Evolutionary conservation across 2,329 filamentous ascomycete genomes (phyloP).

Genomic region (Aureobasidium sp.): DNA sequence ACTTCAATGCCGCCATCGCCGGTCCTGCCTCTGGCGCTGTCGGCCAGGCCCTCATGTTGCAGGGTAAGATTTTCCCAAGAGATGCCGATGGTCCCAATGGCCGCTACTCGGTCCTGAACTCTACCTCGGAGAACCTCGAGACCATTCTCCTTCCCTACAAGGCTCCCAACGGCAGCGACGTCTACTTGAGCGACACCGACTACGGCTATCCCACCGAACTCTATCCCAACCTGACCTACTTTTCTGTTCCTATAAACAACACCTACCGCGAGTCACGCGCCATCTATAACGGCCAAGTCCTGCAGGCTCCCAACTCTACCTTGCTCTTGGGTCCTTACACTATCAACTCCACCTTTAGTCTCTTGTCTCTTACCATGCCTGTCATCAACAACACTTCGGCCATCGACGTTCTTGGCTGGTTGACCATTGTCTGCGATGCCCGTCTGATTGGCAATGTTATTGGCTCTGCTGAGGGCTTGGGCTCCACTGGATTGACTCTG

Average conservation of each 20-base stretch:
- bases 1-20: slow-evolving; percentile 63
- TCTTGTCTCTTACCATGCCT: slow-evolving; percentile 74
- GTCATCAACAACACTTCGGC: slow-evolving; percentile 58
- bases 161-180: slow-evolving; percentile 47
- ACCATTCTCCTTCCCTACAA: slow-evolving; percentile 56
- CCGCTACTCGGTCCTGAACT: slow-evolving; percentile 52
- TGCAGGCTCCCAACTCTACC: slow-evolving; percentile 38
- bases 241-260: slow-evolving; percentile 25
- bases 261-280: slow-evolving; percentile 30
- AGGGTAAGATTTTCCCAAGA: slow-evolving; percentile 64
- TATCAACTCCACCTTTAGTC: slow-evolving; percentile 63
- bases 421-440: slow-evolving; percentile 70
- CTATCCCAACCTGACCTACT: slow-evolving; percentile 72
- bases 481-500: slow-evolving; percentile 59
- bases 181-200: slow-evolving; percentile 52
- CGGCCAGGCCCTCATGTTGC: slow-evolving; percentile 51
- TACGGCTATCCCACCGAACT: slow-evolving; percentile 63
- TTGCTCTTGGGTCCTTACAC: slow-evolving; percentile 70
- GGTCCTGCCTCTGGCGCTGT: slow-evolving; percentile 34
- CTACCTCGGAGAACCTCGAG: slow-evolving; percentile 38
- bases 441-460: slow-evolving; percentile 54
- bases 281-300: slow-evolving; percentile 32
- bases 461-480: slow-evolving; percentile 61
- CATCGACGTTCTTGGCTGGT: slow-evolving; percentile 66
- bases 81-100: slow-evolving; percentile 50